Base-by-base conservation (phyloP, 2,329 filamentous ascomycete species). In the Trichoderma breve region DNA sequence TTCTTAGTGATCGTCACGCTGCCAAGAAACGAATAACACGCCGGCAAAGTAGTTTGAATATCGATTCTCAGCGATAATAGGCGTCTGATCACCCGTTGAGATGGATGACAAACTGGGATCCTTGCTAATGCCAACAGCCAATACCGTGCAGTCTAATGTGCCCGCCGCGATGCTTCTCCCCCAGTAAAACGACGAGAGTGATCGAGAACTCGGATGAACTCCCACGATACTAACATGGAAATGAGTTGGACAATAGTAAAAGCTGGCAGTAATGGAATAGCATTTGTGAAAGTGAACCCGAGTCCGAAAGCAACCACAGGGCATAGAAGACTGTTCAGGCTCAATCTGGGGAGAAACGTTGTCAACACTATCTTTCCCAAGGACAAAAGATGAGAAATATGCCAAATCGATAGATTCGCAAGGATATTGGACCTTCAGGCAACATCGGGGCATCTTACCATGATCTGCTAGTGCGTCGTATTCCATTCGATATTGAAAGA, bases 341-440 rank as follows among this genome's bases (percentile, higher is more conserved):
- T 80, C 84, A 12, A 24, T 53, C 21, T 24, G 21, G 24, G 47
- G 24, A 3, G 14, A 53, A 21, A 21, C 47, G 0, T 84, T 83
- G 64, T 87, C 85, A 72, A 87, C 84, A 63, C 85, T 0, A 82
- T 80, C 87, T 81, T 86, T 85, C 12, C 84, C 80, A 5, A 87
- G 79, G 0, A 82, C 82, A 74, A 86, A 87, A 0, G 85, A 84
- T 24, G 87, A 1, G 80, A 82, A 1, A 81, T 80, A 0, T 81
- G 18, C 83, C 77, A 39, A 83, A 82, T 6, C 80, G 80, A 0
- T 53, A 24, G 80, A 80, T 60, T 53, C 21, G 47, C 55, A 53
- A 47, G 5, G 80, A 75, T 21, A 78, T 78, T 0, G 81, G 80
- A 6, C 75, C 77, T 57, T 24, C 9, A 14, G 11, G 47, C 3